Base-by-base conservation (phyloP, 768 basidiomycete genomes). In the Collybia sordida region DNA sequence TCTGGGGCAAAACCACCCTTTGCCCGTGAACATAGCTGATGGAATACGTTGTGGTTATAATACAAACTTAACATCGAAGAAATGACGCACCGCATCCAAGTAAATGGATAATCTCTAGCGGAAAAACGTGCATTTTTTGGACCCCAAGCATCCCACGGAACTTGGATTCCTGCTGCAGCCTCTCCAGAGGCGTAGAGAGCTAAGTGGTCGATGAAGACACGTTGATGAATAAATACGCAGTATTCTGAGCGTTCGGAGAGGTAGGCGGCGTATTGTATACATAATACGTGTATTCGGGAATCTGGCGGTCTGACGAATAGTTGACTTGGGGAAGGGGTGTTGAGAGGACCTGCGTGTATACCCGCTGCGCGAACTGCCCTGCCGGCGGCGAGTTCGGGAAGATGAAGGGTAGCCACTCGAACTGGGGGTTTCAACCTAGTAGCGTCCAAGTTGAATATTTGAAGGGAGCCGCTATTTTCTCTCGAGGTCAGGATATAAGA, bases 401-500 rank as follows among this genome's bases (percentile, higher is more conserved):
- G 43, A 15, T 24, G 24, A 18, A 65, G 50, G 25, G 27, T 49
- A 11, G 52, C 54, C 18, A 54, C 42, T 11, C 44, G 56, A 4
- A 39, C 34, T n/a, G 53, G 51, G 9, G 39, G 45, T 14, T 15
- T 42, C 2, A 40, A 39, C 38, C 23, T 38, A 38, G 21, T 19
- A 14, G 48, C 59, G 7, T 58, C 58, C 4, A 81, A 78, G 0
- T 69, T 59, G 49, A 69, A 80, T n/a, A 82, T 56, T 15, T 72
- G 63, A 45, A 82, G 64, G 1, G 68, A 53, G 6, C 80, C 80
- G 6, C 46, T 25, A 2, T 54, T 58, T 6, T 53, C 36, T 3
- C 52, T 49, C 11, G 62, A 63, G 6, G 79, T 75, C 14, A 82
- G 45, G 52, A 78, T 66, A 57, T 72, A 73, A 11, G 78, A 69